Evolutionary conservation across 1,284 basidiomycete species (phyloP).

Genomic region (Rugosomyces carneus): DNA sequence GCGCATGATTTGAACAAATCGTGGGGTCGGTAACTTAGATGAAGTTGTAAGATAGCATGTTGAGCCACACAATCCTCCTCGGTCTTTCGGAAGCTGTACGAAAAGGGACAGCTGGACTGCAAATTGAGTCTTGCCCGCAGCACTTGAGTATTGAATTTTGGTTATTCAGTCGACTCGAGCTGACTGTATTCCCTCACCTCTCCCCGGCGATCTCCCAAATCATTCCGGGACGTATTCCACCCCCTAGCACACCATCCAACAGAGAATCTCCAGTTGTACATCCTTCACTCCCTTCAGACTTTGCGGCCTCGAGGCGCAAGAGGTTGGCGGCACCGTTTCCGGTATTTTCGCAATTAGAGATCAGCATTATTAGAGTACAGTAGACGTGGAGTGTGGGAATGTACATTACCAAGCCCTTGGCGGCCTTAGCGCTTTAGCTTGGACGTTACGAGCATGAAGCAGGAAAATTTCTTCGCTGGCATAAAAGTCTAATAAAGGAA

Average conservation of each 20-base stretch:
- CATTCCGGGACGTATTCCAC: slow-evolving; percentile 71
- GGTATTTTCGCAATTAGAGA: no score
- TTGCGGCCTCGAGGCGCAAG: slow-evolving; percentile 33
- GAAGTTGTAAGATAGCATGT: slow-evolving; percentile 75
- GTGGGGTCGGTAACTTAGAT: slow-evolving; percentile 61
- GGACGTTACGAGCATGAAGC: no score
- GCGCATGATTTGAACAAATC: slow-evolving; percentile 53
- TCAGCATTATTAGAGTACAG: no score
- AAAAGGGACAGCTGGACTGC: slow-evolving; percentile 73
- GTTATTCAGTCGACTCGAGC: not conserved
- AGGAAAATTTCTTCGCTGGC: no score
- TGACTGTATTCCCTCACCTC: slow-evolving; percentile 43
- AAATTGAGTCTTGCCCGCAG: slow-evolving; percentile 85
- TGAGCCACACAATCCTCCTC: slow-evolving; percentile 51
- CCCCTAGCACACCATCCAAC: slow-evolving; percentile 65
- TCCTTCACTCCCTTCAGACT: slow-evolving; percentile 31
- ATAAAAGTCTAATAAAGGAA: no score
- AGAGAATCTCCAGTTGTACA: slow-evolving; percentile 66
- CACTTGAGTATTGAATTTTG: slow-evolving; percentile 37
- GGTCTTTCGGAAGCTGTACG: slow-evolving; percentile 58
- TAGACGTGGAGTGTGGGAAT: no score
- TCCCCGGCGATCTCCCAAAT: slow-evolving; percentile 85
- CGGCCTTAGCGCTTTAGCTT: no score
- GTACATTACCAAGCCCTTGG: no score
- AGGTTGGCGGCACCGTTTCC: no score